Base-by-base conservation (phyloP, 805 yeast species). In the Blastobotrys robertii region DNA sequence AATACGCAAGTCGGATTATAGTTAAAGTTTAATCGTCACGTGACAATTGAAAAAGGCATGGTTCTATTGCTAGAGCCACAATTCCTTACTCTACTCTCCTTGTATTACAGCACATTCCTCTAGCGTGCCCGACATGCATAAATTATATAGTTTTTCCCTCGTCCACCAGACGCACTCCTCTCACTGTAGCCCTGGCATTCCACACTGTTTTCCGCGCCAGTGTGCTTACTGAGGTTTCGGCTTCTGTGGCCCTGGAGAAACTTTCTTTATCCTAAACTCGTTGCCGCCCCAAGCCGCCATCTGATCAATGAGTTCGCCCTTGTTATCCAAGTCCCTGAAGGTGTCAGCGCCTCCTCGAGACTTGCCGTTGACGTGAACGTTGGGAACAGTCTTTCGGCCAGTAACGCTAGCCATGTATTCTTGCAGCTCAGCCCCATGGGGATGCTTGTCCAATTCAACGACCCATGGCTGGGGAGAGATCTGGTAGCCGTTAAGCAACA, bases 281-380 rank as follows among this genome's bases (percentile, higher is more conserved):
- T 51, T 53, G n/a, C 45, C 41, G 16, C 52, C 58, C 94, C 94
- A 84, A n/a, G 61, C 60, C 35, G 63, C 65, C 55, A 87, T 66
- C 42, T 61, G 62, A 1, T 66, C 64, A 25, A 74, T 66, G 44
- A 90, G 68, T 39, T 63, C 64, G 28, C 79, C 81, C 1, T 69
- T 65, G 14, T 69, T 66, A 55, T 84, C 87, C 44, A 85, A 64
- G 30, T 65, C 69, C 19, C 62, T 67, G 59, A 92, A 76, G 44
- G 88, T 97, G 60, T 86, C 96, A 34, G 77, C 76, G 2, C 98
- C 98, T 33, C 98, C 98, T 50, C 83, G 72, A 38, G 90, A 79
- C 19, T 72, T 60, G 7, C 83, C 81, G 44, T 79, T 81, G 42
- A 90, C 74, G 42, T 85, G 69, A 14, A 92, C 74, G 58, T 92